Evolutionary conservation across 2,329 filamentous ascomycete species (phyloP).

Genomic region (Cryphonectria radicalis): DNA sequence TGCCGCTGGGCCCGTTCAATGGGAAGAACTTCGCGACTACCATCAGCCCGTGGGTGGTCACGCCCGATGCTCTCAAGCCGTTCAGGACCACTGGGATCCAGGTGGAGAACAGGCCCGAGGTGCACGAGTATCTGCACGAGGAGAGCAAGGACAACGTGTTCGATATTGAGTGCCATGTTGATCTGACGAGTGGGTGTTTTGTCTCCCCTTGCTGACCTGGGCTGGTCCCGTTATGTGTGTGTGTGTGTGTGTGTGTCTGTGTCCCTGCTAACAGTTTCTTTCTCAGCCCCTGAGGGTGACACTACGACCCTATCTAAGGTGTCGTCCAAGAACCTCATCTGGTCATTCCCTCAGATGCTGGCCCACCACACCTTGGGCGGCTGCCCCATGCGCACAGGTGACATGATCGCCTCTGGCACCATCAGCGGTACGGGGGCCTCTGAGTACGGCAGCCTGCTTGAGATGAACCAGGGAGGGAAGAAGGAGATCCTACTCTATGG

Average conservation of each 20-base stretch:
- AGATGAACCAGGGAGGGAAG: slow-evolving; percentile 52
- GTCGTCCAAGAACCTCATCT: slow-evolving; percentile 71
- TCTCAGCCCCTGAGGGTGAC: slow-evolving; percentile 43
- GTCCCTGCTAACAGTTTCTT: slow-evolving; percentile 26
- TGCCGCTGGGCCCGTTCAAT: slow-evolving; percentile 82
- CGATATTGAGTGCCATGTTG: slow-evolving; percentile 71
- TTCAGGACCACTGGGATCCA: slow-evolving; percentile 42
- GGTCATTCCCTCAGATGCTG: slow-evolving; percentile 83
- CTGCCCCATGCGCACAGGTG: slow-evolving; percentile 74
- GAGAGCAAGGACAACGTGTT: slow-evolving; percentile 62
- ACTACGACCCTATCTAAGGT: slow-evolving; percentile 63
- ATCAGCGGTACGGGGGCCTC: slow-evolving; percentile 56
- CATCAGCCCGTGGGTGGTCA: slow-evolving; percentile 79
- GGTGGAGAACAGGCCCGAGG: slow-evolving; percentile 35
- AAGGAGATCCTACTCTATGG: slow-evolving; percentile 46
- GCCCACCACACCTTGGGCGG: slow-evolving; percentile 78
- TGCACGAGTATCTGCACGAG: slow-evolving; percentile 60
- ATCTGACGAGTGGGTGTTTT: slow-evolving; percentile 56
- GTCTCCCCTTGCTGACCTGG: not conserved
- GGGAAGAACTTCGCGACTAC: slow-evolving; percentile 82
- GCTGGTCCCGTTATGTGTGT: not conserved
- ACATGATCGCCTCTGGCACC: slow-evolving; percentile 78
- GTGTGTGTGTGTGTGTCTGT: too few relatives aligned
- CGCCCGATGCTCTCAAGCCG: slow-evolving; percentile 74
- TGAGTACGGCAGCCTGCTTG: slow-evolving; percentile 49